Evolutionary conservation across 2,329 filamentous ascomycete genomes (phyloP).

Genomic region (Clonostachys byssicola): DNA sequence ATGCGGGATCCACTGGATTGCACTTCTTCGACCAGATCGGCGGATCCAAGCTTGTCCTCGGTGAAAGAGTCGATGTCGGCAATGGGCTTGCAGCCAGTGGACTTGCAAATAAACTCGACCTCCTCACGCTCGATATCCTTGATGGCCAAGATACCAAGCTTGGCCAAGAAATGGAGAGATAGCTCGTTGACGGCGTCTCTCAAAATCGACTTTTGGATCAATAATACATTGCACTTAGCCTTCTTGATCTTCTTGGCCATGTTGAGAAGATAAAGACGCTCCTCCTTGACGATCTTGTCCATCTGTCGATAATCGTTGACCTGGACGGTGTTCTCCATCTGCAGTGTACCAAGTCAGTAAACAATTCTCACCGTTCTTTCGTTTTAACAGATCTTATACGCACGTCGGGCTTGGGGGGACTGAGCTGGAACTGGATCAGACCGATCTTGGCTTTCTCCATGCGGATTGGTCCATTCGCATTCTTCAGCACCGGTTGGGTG

Average conservation of each 20-base stretch:
- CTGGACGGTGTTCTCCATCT: conserved; percentile 99
- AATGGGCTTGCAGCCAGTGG: conserved; percentile 96
- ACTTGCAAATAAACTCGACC: conserved; percentile 99
- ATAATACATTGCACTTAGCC: conserved; percentile 96
- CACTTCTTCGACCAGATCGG: conserved; percentile 90
- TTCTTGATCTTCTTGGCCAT: conserved; percentile 99
- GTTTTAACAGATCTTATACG: conserved; percentile 19
- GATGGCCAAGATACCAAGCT: conserved; percentile 90
- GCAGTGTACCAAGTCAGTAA: background rate
- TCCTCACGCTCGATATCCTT: conserved; percentile 99
- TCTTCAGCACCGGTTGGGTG: conserved; percentile 90
- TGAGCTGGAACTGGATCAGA: conserved; percentile 97
- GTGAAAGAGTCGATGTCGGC: conserved; percentile 98
- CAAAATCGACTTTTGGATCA: conserved; percentile 98
- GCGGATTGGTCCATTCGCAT: conserved; percentile 80
- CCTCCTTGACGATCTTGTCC: conserved; percentile 99
- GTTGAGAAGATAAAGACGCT: conserved; percentile 95
- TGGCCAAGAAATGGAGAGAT: conserved; percentile 94
- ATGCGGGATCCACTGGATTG: conserved; percentile 84
- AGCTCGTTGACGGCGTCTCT: conserved; percentile 97
- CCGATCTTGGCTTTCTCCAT: conserved; percentile 98
- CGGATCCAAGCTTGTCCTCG: conserved; percentile 93
- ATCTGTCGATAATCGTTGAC: conserved; percentile 99
- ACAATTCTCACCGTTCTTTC: conserved; percentile 9
- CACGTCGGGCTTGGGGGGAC: conserved; percentile 94